phyloP scores from a whole-genome alignment of 1,139 yeast genomes.

The Tardiomyces blankii region DNA sequence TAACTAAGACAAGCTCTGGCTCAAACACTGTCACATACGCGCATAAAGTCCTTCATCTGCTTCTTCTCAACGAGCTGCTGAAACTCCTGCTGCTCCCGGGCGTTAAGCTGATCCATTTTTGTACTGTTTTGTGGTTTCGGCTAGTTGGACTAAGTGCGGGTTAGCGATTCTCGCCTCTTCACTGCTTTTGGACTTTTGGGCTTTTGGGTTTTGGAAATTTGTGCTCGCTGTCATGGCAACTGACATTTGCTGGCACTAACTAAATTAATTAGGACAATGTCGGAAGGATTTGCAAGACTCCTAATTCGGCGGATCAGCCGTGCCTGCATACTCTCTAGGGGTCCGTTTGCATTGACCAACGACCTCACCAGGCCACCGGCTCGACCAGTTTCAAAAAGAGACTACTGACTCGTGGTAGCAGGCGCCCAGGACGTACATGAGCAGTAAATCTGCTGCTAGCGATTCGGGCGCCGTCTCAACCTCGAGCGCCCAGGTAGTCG shows the following conservation, averaged over 20 bases:
- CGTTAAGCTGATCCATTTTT: constrained; percentile 40
- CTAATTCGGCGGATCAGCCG: no score
- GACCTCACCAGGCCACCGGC: no score
- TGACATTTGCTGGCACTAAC: neutral
- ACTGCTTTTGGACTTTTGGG: neutral
- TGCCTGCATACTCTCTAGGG: no score
- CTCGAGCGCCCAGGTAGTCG: constrained; percentile 24
- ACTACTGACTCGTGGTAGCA: no score
- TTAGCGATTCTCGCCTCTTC: no score
- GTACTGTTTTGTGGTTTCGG: neutral
- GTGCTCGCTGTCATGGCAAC: neutral
- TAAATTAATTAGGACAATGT: no score
- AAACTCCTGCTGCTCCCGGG: constrained; percentile 92
- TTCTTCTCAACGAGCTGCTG: constrained; percentile 92
- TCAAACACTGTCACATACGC: constrained; percentile 33
- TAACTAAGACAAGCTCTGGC: no score
- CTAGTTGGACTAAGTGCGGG: neutral
- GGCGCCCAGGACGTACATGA: no score
- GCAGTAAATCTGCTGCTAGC: neutral
- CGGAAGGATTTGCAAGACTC: no score
- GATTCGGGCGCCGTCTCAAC: neutral
- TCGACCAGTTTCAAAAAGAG: no score
- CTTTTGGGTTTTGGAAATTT: neutral
- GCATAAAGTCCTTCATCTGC: constrained; percentile 99
- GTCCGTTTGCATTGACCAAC: no score